phyloP scores from a whole-genome alignment of 2,329 filamentous ascomycete species.

The Verticillium tricorpus region DNA sequence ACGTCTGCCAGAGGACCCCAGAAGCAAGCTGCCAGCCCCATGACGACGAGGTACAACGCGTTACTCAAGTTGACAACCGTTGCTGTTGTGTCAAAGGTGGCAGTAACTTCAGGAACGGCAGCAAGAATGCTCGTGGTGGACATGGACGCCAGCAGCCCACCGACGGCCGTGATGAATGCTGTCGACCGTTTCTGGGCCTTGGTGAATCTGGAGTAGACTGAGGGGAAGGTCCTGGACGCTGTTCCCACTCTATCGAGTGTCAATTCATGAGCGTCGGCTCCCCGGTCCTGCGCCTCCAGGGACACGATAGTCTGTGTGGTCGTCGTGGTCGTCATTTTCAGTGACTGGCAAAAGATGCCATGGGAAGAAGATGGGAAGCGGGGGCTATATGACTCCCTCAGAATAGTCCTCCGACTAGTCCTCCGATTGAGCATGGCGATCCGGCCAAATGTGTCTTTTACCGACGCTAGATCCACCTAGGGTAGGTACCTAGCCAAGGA shows the following conservation, averaged over 20 bases:
- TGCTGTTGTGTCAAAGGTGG: slow-evolving; percentile 59
- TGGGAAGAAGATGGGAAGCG: background rate
- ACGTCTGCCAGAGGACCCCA: slow-evolving; percentile 70
- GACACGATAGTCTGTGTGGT: background rate
- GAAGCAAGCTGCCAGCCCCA: slow-evolving; percentile 65
- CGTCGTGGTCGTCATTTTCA: background rate
- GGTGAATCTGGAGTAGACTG: slow-evolving; percentile 3
- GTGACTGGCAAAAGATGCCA: too few relatives aligned
- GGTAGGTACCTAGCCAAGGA: background rate
- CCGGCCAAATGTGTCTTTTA: background rate
- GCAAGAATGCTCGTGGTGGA: slow-evolving; percentile 70
- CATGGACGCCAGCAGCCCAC: slow-evolving; percentile 68
- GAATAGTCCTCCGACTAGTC: background rate
- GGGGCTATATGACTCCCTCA: background rate
- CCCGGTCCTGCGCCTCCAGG: background rate
- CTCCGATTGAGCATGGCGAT: background rate
- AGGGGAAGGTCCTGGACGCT: background rate
- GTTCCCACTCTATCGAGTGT: background rate
- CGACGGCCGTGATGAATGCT: slow-evolving; percentile 16
- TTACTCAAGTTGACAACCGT: slow-evolving; percentile 70
- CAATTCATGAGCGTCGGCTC: background rate
- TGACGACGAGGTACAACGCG: slow-evolving; percentile 67
- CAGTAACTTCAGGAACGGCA: slow-evolving; percentile 69
- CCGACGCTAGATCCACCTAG: background rate
- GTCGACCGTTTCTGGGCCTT: slow-evolving; percentile 4